Percentiles rank a stretch among this genome's conserved stretches.
Conservation (phyloP, 2,329 filamentous ascomycete genomes). For the Beauveria australis region DNA sequence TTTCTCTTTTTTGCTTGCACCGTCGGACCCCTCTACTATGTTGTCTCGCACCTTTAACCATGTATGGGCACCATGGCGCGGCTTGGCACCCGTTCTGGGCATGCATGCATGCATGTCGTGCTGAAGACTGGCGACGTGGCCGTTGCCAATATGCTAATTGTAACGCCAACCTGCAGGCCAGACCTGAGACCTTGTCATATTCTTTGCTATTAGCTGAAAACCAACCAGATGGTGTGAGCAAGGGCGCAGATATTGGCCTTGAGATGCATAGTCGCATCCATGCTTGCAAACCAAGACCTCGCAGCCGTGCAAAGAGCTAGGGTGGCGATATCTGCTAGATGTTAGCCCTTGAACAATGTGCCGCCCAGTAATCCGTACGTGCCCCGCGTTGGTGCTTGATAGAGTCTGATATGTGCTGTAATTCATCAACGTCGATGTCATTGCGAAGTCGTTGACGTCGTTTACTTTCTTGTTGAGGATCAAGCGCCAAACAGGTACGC, state of each 20-base stretch:
- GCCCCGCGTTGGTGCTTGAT: too few relatives aligned
- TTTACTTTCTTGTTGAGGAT: background rate
- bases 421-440: background rate
- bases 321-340: background rate
- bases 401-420: background rate
- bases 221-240: too few relatives aligned
- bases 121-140: background rate
- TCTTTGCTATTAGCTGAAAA: background rate
- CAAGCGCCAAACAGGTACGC: background rate
- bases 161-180: background rate
- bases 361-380: too few relatives aligned
- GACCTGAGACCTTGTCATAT: background rate
- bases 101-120: slow-evolving; percentile 1
- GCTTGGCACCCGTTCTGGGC: background rate
- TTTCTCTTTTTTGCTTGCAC: background rate
- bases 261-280: background rate
- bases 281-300: background rate
- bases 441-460: background rate
- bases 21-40: background rate
- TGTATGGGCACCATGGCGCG: background rate
- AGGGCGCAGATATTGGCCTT: background rate
- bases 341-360: too few relatives aligned
- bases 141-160: background rate
- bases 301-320: background rate
- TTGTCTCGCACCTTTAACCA: background rate